Evolutionary conservation across 306 rosid genomes (phyloP), one percentile per base, ranked within the genome.

Genomic region (Prunus mira): DNA sequence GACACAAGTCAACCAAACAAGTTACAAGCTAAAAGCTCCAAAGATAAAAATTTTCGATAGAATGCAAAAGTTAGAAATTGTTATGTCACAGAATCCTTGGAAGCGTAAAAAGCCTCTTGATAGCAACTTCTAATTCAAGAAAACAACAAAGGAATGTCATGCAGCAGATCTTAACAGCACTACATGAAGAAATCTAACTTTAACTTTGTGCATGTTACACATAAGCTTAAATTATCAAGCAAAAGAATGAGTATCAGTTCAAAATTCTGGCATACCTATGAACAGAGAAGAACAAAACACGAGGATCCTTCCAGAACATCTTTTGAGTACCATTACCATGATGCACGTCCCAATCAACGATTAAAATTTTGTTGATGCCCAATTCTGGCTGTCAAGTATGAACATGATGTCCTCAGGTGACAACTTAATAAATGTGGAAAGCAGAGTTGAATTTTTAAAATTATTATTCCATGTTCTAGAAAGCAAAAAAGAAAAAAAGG

Each of bases 341-440:
- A 87, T 95, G 99, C 13, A 95, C 93, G 46, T 95, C 99, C 99
- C 99, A 95, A 82, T 95, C 99, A 82, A 95, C 99, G 20, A 95
- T 88, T 78, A 95, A 79, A 68, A 95, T 85, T 73, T 88, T 91
- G 61, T 89, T 88, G 22, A 92, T 81, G 4, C 92, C 96, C 81
- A 90, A 60, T 69, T 92, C 96, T 58, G 90, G 96, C 99, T 95
- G 97, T 82, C 78, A 76, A 43, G 47, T 24, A 84, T 30, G 65
- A 50, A 69, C 30, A 70, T 43, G 68, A 65, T 34, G 68, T 56
- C 12, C 30, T 76, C 24, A 76, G 86, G 72, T 55, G 57, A 47
- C 49, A 75, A 61, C 52, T 69, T 49, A 74, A 46, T 27, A 67
- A 34, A 78, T 62, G 72, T 6, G 30, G 27, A 12, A 18, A 50